phyloP scores from a whole-genome alignment of 805 yeast genomes.

The Yarrowia sp. region DNA sequence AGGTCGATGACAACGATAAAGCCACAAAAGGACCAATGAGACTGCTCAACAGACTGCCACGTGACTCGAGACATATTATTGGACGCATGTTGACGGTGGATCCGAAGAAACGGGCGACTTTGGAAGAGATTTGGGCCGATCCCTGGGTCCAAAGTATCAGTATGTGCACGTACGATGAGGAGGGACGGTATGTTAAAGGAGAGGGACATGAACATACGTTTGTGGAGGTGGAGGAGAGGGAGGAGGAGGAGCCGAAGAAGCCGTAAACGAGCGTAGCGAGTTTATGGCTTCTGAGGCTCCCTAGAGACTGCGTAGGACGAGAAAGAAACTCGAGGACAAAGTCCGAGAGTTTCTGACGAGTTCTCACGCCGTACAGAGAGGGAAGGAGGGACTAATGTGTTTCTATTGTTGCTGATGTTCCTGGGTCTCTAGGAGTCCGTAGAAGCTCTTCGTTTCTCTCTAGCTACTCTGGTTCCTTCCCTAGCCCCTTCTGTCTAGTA shows the following conservation, averaged over 20 bases:
- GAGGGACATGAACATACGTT: constrained; percentile 50
- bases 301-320: too few relatives aligned
- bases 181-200: constrained; percentile 44
- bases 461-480: too few relatives aligned
- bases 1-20: constrained; percentile 42
- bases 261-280: neutral
- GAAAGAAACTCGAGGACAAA: too few relatives aligned
- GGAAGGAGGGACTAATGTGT: too few relatives aligned
- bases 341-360: too few relatives aligned
- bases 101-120: constrained; percentile 62
- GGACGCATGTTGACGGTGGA: constrained; percentile 69
- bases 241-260: constrained; percentile 26
- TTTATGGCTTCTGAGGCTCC: too few relatives aligned
- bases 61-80: constrained; percentile 66
- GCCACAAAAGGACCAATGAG: constrained; percentile 72
- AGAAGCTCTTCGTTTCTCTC: too few relatives aligned
- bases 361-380: too few relatives aligned
- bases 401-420: too few relatives aligned
- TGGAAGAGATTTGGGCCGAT: constrained; percentile 63
- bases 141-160: constrained; percentile 66
- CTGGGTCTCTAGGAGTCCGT: too few relatives aligned
- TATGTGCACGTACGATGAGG: constrained; percentile 54
- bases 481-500: too few relatives aligned
- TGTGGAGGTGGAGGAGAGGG: constrained; percentile 44
- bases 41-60: constrained; percentile 73